phyloP scores from a whole-genome alignment of 192 early-diverging fungal species.

The Kickxella alabastrina region DNA sequence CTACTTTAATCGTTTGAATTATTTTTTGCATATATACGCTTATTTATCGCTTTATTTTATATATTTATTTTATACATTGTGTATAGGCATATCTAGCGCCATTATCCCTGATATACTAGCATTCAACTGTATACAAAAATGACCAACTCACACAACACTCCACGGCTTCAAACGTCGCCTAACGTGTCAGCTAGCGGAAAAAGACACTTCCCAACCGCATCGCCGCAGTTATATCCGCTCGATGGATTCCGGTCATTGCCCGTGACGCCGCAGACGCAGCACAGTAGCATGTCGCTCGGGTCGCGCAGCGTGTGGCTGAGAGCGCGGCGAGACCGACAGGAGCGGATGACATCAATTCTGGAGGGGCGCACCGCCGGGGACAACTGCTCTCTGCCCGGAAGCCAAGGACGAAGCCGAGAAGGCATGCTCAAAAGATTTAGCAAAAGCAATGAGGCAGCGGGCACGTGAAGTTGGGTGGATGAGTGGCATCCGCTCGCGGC shows the following conservation, averaged over 20 bases:
- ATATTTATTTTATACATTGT: not conserved
- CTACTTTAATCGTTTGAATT: not conserved
- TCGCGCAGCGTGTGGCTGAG: constrained; percentile 24
- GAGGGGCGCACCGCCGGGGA: constrained; percentile 15
- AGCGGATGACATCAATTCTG: constrained; percentile 23
- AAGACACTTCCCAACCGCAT: constrained; percentile 1
- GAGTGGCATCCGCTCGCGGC: constrained; percentile 27
- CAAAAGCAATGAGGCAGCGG: constrained; percentile 21
- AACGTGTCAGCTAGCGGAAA: constrained; percentile 4
- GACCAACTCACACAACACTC: constrained; percentile 25
- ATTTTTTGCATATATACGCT: constrained; percentile 3
- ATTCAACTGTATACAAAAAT: constrained; percentile 5
- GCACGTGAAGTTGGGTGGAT: constrained; percentile 43
- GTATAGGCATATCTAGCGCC: not conserved
- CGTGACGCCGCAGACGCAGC: constrained; percentile 22
- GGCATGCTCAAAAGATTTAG: constrained; percentile 10
- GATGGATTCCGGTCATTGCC: constrained; percentile 31
- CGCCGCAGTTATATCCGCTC: constrained; percentile 10
- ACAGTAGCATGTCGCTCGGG: not conserved
- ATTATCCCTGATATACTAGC: not conserved
- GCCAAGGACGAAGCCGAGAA: not conserved
- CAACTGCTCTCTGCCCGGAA: not conserved
- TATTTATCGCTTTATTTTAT: not conserved
- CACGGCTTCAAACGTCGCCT: constrained; percentile 34
- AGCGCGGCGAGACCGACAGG: constrained; percentile 32